Conservation (phyloP, 176 grass and related monocot species). For the Sorghum bicolor region Sorghum_bicolor_NCBIv3 NC_012871.2:49424501-49425000, state of each 20-base stretch:
- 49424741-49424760: neutral
- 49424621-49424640: neutral
- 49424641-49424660: constrained; percentile 75
- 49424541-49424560: neutral
- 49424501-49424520: constrained; percentile 6
- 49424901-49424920: neutral
- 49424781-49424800: neutral
- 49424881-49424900: neutral
- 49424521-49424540: neutral
- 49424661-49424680: constrained; percentile 99
- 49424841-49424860: neutral
- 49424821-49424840: neutral
- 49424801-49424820: neutral
- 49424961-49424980: constrained; percentile 93
- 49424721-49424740: constrained; percentile 88
- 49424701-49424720: constrained; percentile 95
- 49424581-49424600: constrained; percentile 15
- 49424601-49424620: neutral
- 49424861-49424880: neutral
- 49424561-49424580: neutral
- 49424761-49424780: neutral
- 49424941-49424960: constrained; percentile 86
- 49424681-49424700: constrained; percentile 94
- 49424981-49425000: constrained; percentile 91
- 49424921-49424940: neutral